Conservation (phyloP, 306 rosid species). For the Trifolium dubium region DNA sequence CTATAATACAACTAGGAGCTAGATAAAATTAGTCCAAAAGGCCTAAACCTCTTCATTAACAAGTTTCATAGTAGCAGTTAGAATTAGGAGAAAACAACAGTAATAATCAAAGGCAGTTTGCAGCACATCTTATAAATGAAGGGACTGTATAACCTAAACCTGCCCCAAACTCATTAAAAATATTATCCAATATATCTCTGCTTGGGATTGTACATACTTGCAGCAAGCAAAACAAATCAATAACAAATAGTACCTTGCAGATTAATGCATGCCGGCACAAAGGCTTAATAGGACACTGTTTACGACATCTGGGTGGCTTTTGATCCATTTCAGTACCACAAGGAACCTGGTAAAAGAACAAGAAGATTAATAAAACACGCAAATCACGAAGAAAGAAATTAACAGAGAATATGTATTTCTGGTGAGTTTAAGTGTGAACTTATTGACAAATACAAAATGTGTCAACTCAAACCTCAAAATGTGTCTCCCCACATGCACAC, state of each 20-base stretch:
- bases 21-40: background rate
- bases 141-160: background rate
- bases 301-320: slow-evolving; percentile 89
- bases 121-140: background rate
- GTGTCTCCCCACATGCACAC: slow-evolving; percentile 90
- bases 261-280: slow-evolving; percentile 77
- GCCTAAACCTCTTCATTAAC: background rate
- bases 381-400: background rate
- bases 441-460: slow-evolving; percentile 27
- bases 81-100: background rate
- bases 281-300: slow-evolving; percentile 67
- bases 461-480: slow-evolving; percentile 72
- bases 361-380: slow-evolving; percentile 6
- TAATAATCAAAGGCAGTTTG: background rate
- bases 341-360: slow-evolving; percentile 69
- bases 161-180: background rate
- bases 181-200: slow-evolving; percentile 10
- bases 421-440: background rate
- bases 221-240: slow-evolving; percentile 34
- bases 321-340: slow-evolving; percentile 96
- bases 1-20: background rate
- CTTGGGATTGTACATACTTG: slow-evolving; percentile 23
- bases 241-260: slow-evolving; percentile 61
- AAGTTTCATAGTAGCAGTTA: background rate
- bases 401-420: slow-evolving; percentile 9